Percentiles rank a stretch among this genome's conserved stretches.
These are phyloP conservation scores for Cryptococcus sp. DNA, from an alignment of 1,284 basidiomycete species.

Conservation along the genomic window DNA sequence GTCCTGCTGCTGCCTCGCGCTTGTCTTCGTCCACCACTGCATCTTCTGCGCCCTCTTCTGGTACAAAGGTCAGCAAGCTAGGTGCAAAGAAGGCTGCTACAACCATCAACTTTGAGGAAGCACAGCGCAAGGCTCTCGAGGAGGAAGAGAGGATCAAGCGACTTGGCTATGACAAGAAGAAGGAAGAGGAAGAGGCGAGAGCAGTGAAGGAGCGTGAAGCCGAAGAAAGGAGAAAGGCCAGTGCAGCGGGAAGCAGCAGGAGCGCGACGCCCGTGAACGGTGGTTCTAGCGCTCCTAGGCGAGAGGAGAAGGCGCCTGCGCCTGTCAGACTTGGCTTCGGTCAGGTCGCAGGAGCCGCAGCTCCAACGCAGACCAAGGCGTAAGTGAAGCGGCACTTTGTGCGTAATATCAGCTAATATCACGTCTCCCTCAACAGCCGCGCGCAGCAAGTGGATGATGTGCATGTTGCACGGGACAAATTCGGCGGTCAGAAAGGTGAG, in stretches of 20 bases:
- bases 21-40: constrained; percentile 46
- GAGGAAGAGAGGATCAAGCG: constrained; percentile 87
- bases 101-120: constrained; percentile 86
- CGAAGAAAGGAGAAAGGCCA: constrained; percentile 61
- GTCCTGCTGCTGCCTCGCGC: constrained; percentile 56
- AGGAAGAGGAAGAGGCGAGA: constrained; percentile 65
- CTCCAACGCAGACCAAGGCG: constrained; percentile 57
- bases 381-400: constrained; percentile 43
- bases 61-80: constrained; percentile 66
- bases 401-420: background rate
- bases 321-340: constrained; percentile 74
- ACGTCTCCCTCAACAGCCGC: constrained; percentile 22
- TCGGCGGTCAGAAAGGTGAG: constrained; percentile 78
- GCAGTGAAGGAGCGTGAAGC: constrained; percentile 55
- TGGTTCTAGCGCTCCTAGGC: constrained; percentile 41
- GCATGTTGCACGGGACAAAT: constrained; percentile 84
- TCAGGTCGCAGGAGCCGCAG: constrained; percentile 62
- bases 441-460: constrained; percentile 60
- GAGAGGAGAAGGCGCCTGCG: constrained; percentile 36
- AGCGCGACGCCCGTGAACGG: constrained; percentile 25
- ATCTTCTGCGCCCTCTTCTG: constrained; percentile 42
- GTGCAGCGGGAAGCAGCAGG: constrained; percentile 48
- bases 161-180: constrained; percentile 80
- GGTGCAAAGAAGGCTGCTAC: constrained; percentile 78
- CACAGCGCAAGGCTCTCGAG: constrained; percentile 79